These are phyloP conservation scores for Lodderomyces orthopsilosis DNA, from an alignment of 1,139 yeast species.

Conservation along the genomic window DNA sequence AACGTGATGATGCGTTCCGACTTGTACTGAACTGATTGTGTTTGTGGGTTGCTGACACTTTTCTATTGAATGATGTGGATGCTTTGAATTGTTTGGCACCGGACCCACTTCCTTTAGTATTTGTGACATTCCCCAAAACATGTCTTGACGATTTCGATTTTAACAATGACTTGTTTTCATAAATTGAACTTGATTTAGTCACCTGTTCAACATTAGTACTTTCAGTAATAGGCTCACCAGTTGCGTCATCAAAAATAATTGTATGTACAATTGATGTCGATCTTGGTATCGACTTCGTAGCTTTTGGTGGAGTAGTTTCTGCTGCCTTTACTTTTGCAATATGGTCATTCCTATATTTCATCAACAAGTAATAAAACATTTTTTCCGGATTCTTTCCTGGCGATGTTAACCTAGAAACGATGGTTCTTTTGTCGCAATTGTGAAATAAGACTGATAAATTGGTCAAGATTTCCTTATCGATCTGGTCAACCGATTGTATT, in stretches of 20 bases:
- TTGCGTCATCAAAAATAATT: constrained; percentile 27
- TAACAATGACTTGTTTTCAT: constrained; percentile 18
- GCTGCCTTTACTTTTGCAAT: constrained; percentile 19
- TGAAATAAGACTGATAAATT: constrained; percentile 90
- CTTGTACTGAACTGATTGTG: constrained; percentile 9
- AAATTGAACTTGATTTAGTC: constrained; percentile 21
- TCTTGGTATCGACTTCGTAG: constrained; percentile 33
- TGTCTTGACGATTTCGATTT: constrained; percentile 12
- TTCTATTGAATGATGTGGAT: constrained; percentile 40
- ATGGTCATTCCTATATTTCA: constrained; percentile 84
- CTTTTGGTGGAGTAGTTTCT: constrained; percentile 15
- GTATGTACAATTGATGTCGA: constrained; percentile 50
- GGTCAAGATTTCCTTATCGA: constrained; percentile 80
- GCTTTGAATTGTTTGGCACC: constrained; percentile 31
- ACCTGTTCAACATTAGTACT: constrained; percentile 18
- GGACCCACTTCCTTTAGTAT: constrained; percentile 12
- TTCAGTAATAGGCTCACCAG: constrained; percentile 25
- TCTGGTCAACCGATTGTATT: constrained; percentile 50
- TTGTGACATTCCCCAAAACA: constrained; percentile 32
- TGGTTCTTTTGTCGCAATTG: constrained; percentile 65
- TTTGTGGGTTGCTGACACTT: constrained; percentile 25
- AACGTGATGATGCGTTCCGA: constrained; percentile 11
- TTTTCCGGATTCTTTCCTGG: constrained; percentile 76
- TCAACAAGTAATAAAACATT: constrained; percentile 78
- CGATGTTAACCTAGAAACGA: constrained; percentile 58